Base-by-base conservation (phyloP, 495 filamentous ascomycete genomes). In the Hyaloscypha finlandica region DNA sequence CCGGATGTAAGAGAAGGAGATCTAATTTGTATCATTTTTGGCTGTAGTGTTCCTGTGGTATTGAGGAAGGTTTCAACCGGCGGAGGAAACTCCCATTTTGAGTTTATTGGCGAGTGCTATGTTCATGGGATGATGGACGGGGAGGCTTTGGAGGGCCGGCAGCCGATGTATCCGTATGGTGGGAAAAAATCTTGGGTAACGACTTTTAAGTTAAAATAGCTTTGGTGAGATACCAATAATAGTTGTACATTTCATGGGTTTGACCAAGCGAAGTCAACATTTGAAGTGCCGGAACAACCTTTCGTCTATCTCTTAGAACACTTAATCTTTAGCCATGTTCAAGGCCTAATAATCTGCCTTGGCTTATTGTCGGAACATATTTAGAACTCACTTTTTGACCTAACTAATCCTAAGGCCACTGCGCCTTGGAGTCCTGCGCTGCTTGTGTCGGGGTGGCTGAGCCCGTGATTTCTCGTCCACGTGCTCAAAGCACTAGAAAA, bases 31-130 rank as follows among this genome's bases (percentile, higher is more conserved):
- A 81, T 81, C n/a, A 61, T 81, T 2, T 78, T 71, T 59, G 79
- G 79, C 0, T 80, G 77, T 54, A 80, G 76, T 30, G 79, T 81
- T 3, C 79, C 79, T 9, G 77, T 81, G 5, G 77, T 77, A 31
- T 69, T 80, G 1, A 77, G 76, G 20, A 31, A 45, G 37, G 64
- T 59, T 33, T 42, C 73, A 57, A 42, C 58, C 3, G 42, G 33
- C 35, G 35, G 62, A 61, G 52, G 65, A 64, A 9, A 30, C 12
- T 14, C 42, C 9, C 25, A 61, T 54, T 42, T 63, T 22, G 29
- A 35, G 5, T 61, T 74, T 25, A 59, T 77, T 2, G 75, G 75
- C 0, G 56, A 59, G 53, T 56, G 53, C 16, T 56, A 56, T 31
- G 53, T 56, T 12, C 53, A 56, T 31, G 53, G 53, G 9, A 37